phyloP scores from a whole-genome alignment of 495 filamentous ascomycete genomes.

The Penicillium herquei region DNA sequence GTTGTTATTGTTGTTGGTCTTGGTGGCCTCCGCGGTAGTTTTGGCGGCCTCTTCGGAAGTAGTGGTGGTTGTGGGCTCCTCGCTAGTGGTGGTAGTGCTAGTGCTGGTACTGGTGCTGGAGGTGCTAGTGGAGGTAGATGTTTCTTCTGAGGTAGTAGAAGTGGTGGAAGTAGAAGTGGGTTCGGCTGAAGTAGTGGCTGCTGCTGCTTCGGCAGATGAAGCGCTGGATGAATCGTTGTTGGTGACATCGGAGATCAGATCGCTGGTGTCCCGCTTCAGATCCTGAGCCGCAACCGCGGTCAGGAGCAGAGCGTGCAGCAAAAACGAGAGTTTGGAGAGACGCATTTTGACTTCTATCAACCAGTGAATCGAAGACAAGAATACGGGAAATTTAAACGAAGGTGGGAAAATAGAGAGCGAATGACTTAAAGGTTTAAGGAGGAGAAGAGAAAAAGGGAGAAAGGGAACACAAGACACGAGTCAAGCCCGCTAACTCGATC shows the following conservation, averaged over 20 bases:
- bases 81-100: slow-evolving; percentile 9
- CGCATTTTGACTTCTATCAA: slow-evolving; percentile 32
- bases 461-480: slow-evolving; percentile 9
- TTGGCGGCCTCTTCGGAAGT: slow-evolving; percentile 9
- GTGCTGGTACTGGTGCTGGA: slow-evolving; percentile 10
- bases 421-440: slow-evolving; percentile 1
- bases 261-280: slow-evolving; percentile 27
- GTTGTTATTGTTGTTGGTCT: background rate
- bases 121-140: slow-evolving; percentile 13
- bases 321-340: slow-evolving; percentile 34
- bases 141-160: slow-evolving; percentile 11
- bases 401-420: slow-evolving; percentile 17
- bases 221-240: slow-evolving; percentile 9
- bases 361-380: slow-evolving; percentile 5
- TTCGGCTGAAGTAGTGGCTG: slow-evolving; percentile 10
- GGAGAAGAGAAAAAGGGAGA: slow-evolving; percentile 13
- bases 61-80: slow-evolving; percentile 7
- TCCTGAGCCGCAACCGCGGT: slow-evolving; percentile 37
- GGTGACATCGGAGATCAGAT: slow-evolving; percentile 23
- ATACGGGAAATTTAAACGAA: slow-evolving; percentile 9
- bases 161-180: slow-evolving; percentile 7
- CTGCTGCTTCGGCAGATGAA: slow-evolving; percentile 4
- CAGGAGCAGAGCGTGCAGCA: slow-evolving; percentile 40
- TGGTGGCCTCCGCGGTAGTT: slow-evolving; percentile 24
- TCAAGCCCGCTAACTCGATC: slow-evolving; percentile 9